These are phyloP conservation scores for Marsdenia floribunda DNA, from an alignment of 257 asterid species.

Conservation along the genomic window DNA sequence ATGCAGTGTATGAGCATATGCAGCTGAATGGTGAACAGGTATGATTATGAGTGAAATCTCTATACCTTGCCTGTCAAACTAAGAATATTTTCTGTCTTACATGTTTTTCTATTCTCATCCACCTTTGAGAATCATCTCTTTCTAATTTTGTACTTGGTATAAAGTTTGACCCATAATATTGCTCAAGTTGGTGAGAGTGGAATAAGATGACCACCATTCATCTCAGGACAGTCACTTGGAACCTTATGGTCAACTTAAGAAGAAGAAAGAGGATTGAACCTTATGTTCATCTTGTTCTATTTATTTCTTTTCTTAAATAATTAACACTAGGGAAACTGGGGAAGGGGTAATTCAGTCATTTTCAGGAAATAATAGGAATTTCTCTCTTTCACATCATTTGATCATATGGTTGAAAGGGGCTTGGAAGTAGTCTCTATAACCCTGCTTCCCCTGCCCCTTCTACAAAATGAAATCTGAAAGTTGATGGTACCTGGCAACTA, in stretches of 20 bases:
- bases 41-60: slow-evolving; percentile 23
- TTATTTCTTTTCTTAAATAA: too few species aligned
- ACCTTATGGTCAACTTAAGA: not conserved
- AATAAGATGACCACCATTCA: not conserved
- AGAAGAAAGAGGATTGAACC: not conserved
- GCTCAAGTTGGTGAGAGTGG: not conserved
- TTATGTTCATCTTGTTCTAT: too few species aligned
- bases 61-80: not conserved
- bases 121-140: not conserved
- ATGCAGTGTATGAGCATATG: slow-evolving; percentile 70
- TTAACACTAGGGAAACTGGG: not conserved
- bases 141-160: not conserved
- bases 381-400: not conserved
- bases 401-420: not conserved
- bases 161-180: not conserved
- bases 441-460: not conserved
- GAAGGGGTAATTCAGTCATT: not conserved
- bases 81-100: too few species aligned
- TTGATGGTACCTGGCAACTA: not conserved
- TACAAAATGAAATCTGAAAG: not conserved
- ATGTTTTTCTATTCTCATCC: not conserved
- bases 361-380: not conserved
- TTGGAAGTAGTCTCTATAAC: not conserved
- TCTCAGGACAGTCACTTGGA: not conserved
- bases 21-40: slow-evolving; percentile 67